Percentiles rank a stretch among this genome's conserved stretches.
Conservation (phyloP, 2,329 filamentous ascomycete species). For the Pyricularia grisea region DNA sequence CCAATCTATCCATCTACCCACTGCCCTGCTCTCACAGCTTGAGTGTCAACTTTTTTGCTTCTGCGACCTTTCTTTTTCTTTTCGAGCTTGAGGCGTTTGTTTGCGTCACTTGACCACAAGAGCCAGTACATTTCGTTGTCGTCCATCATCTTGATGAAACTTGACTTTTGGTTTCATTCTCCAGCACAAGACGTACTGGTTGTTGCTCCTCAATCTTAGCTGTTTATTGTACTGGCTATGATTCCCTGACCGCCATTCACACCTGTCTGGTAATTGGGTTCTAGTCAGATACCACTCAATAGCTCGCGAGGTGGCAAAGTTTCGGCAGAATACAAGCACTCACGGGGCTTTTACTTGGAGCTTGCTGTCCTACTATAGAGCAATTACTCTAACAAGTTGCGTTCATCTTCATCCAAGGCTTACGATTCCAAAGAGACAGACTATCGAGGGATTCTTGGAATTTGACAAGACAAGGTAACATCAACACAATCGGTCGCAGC, state of each 20-base stretch:
- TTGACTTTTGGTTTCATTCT: not conserved
- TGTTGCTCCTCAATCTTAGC: too few relatives aligned
- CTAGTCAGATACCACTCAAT: not conserved
- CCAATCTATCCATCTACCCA: not conserved
- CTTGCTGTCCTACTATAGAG: not conserved
- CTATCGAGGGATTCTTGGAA: not conserved
- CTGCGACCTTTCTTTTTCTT: not conserved
- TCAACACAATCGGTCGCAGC: not conserved
- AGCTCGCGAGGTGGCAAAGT: not conserved
- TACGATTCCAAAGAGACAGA: not conserved
- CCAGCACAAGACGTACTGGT: not conserved
- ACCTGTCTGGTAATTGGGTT: too few relatives aligned
- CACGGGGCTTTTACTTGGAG: not conserved
- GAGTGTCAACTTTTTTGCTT: too few relatives aligned
- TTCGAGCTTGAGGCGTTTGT: not conserved
- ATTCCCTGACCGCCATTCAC: too few relatives aligned
- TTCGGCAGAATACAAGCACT: not conserved
- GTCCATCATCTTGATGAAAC: not conserved
- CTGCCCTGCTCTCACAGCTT: not conserved
- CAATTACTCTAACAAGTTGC: not conserved
- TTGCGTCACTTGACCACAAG: not conserved
- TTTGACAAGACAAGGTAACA: not conserved
- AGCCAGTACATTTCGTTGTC: not conserved
- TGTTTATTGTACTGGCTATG: too few relatives aligned
- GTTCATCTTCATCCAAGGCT: not conserved